Conservation (phyloP, 2,329 filamentous ascomycete species). For the Xylariaceae sp. region DNA sequence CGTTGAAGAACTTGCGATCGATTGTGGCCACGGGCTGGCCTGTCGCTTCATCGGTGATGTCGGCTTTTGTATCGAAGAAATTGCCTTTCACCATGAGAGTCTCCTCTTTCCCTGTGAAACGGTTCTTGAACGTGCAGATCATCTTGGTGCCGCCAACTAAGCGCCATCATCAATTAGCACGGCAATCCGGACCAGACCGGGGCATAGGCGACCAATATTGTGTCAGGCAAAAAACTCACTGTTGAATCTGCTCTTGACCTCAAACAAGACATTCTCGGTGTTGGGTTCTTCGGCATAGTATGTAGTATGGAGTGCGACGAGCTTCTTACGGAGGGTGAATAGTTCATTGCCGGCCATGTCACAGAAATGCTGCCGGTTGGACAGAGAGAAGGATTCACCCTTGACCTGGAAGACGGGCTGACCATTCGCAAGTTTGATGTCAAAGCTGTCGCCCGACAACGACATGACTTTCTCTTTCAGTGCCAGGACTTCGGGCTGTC, state of each 20-base stretch:
- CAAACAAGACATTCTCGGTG: conserved; percentile 43
- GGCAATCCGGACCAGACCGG: too few relatives aligned
- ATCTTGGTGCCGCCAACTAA: conserved; percentile 50
- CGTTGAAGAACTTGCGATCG: conserved; percentile 54
- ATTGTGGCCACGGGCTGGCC: conserved; percentile 55
- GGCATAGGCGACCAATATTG: neutral
- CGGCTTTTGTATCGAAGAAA: conserved; percentile 54
- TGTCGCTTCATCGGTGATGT: conserved; percentile 51
- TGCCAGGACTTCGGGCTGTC: conserved; percentile 45
- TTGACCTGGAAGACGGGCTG: conserved; percentile 52
- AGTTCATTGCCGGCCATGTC: conserved; percentile 52
- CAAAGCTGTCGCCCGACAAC: conserved; percentile 60
- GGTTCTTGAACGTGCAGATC: conserved; percentile 53
- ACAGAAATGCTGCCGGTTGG: conserved; percentile 51
- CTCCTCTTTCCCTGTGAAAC: conserved; percentile 36
- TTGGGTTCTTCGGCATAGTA: conserved; percentile 46
- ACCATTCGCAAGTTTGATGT: conserved; percentile 53
- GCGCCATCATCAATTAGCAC: too few relatives aligned
- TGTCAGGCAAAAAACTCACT: conserved; percentile 36
- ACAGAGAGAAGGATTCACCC: conserved; percentile 50
- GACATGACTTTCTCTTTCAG: conserved; percentile 61
- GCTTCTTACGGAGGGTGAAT: conserved; percentile 56
- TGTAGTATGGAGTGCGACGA: conserved; percentile 46
- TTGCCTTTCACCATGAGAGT: conserved; percentile 57
- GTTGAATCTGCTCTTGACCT: conserved; percentile 52